Percentiles rank a stretch among this genome's conserved stretches.
Conservation (phyloP, 768 basidiomycete genomes). For the Russula compacta region DNA sequence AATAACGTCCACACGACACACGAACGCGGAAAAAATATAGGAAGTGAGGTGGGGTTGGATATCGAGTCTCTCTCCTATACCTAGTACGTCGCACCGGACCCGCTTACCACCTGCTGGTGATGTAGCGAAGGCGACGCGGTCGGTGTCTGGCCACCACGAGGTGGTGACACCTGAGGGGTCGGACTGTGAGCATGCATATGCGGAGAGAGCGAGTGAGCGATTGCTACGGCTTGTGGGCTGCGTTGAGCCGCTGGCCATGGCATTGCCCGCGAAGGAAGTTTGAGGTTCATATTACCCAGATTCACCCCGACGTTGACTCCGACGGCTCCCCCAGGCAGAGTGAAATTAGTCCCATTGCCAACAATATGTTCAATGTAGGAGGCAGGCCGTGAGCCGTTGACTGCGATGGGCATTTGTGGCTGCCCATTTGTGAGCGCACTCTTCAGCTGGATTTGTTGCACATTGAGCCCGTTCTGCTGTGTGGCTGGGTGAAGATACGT, state of each 20-base stretch:
- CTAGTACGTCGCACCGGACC: slow-evolving; percentile 21
- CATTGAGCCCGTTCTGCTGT: slow-evolving; percentile 35
- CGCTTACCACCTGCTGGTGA: slow-evolving; percentile 27
- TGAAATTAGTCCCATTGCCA: slow-evolving; percentile 32
- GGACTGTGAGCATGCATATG: slow-evolving; percentile 26
- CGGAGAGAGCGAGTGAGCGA: slow-evolving; percentile 25
- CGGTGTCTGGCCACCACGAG: slow-evolving; percentile 25
- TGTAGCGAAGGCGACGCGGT: slow-evolving; percentile 29
- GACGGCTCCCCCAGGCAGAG: slow-evolving; percentile 24
- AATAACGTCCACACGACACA: slow-evolving; percentile 14
- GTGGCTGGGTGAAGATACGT: slow-evolving; percentile 27
- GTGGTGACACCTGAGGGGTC: slow-evolving; percentile 26
- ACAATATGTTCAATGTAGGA: slow-evolving; percentile 33
- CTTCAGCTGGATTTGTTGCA: slow-evolving; percentile 56
- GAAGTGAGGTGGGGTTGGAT: slow-evolving; percentile 13
- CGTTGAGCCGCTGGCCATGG: slow-evolving; percentile 30
- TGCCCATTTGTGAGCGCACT: slow-evolving; percentile 36
- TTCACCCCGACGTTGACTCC: slow-evolving; percentile 26
- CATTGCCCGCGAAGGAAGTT: slow-evolving; percentile 33
- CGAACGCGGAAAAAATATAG: slow-evolving; percentile 12
- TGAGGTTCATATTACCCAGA: slow-evolving; percentile 38
- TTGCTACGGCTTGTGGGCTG: slow-evolving; percentile 22
- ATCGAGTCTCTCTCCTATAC: neutral
- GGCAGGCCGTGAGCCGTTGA: slow-evolving; percentile 23
- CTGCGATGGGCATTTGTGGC: slow-evolving; percentile 22